These are phyloP conservation scores for Hypsizygus marmoreus DNA, from an alignment of 768 basidiomycete genomes.

Conservation along the genomic window DNA sequence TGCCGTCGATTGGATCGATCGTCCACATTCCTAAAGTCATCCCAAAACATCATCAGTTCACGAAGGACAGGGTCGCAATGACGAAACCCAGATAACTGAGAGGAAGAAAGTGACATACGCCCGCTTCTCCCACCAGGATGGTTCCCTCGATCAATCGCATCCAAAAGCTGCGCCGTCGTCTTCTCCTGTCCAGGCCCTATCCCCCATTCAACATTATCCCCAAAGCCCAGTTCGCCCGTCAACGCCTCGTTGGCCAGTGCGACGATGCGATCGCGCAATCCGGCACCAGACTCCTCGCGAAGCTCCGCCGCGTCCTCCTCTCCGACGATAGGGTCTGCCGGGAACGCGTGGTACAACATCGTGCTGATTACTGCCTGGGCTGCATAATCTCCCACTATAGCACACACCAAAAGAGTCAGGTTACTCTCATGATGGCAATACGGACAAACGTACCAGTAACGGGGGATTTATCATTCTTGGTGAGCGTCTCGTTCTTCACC, in stretches of 20 bases:
- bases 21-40: constrained; percentile 82
- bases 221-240: constrained; percentile 49
- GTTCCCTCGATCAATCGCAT: constrained; percentile 85
- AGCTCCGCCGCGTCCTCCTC: constrained; percentile 92
- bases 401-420: constrained; percentile 1
- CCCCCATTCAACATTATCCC: constrained; percentile 70
- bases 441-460: constrained; percentile 65
- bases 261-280: constrained; percentile 67
- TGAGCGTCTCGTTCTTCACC: constrained; percentile 81
- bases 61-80: neutral
- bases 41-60: too few relatives aligned
- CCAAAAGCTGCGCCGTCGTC: constrained; percentile 63
- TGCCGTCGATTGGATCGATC: constrained; percentile 90
- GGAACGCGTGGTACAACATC: constrained; percentile 78
- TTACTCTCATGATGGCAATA: neutral
- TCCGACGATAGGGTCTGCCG: constrained; percentile 85
- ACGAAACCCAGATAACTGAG: neutral
- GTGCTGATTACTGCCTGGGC: constrained; percentile 91
- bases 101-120: constrained; percentile 47
- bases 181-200: constrained; percentile 62
- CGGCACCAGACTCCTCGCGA: constrained; percentile 44
- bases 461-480: constrained; percentile 90
- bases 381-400: constrained; percentile 86
- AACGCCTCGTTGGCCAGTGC: constrained; percentile 83
- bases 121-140: constrained; percentile 71